A percentile compares a stretch with the other conserved stretches of the same genome.
These are phyloP conservation scores for Litchi chinensis DNA, from an alignment of 345 rosid species.

Conservation along the genomic window DNA sequence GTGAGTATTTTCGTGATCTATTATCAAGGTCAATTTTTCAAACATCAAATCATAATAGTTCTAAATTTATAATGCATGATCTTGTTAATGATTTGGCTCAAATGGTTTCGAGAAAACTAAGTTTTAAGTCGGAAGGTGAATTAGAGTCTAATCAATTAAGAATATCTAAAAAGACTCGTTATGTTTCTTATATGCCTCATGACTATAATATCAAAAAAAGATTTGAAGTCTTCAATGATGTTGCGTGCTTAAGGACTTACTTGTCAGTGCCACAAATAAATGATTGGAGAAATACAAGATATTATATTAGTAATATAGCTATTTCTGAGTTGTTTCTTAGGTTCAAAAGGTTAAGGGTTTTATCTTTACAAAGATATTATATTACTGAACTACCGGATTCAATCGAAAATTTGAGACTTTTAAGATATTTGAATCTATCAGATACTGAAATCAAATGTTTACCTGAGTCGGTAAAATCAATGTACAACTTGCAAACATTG, in stretches of 20 bases:
- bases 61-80: no score
- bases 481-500: conserved; percentile 11
- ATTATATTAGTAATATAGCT: background rate
- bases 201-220: no score
- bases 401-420: background rate
- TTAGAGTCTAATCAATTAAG: no score
- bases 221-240: background rate
- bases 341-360: background rate
- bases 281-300: no score
- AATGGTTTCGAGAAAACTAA: no score
- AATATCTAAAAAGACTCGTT: no score
- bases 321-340: background rate
- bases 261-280: background rate
- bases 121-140: no score
- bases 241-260: background rate
- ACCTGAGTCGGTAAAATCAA: conserved; percentile 10
- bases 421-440: conserved; percentile 12
- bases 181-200: no score
- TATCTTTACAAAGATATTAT: background rate
- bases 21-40: no score
- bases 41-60: no score
- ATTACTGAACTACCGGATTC: background rate
- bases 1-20: no score
- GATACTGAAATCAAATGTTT: background rate
- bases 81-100: no score